Evolutionary conservation across 2,329 filamentous ascomycete genomes (phyloP).

Genomic region (Chaetomium olivaceum): DNA sequence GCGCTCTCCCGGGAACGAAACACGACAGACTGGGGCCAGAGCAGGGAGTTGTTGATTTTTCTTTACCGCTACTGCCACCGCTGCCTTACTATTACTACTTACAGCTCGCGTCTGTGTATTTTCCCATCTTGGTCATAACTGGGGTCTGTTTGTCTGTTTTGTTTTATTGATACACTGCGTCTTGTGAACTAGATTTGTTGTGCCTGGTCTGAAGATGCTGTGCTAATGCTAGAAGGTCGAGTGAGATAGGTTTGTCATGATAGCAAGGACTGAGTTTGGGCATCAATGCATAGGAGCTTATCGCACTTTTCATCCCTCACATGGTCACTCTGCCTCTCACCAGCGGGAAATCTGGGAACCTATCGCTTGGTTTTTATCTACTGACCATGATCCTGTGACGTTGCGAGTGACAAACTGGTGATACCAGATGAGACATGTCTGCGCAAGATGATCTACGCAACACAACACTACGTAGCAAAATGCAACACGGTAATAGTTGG

Average conservation of each 20-base stretch:
- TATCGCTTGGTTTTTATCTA: background rate
- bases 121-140: constrained; percentile 36
- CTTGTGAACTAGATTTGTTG: constrained; percentile 5
- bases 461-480: too few relatives aligned
- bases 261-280: background rate
- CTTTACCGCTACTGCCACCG: constrained; percentile 14
- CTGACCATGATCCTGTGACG: background rate
- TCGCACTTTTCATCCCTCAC: background rate
- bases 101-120: constrained; percentile 29
- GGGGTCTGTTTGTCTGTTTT: constrained; percentile 25
- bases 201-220: background rate
- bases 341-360: background rate
- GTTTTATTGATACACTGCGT: constrained; percentile 21
- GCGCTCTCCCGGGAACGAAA: constrained; percentile 16
- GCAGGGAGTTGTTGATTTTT: constrained; percentile 24
- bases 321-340: background rate
- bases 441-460: too few relatives aligned
- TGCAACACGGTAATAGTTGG: too few relatives aligned
- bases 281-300: background rate
- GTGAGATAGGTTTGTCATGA: background rate
- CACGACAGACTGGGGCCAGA: constrained; percentile 20
- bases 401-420: background rate
- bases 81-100: constrained; percentile 15
- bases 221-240: background rate
- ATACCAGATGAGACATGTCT: background rate